phyloP scores from a whole-genome alignment of 768 basidiomycete species.

The Boletus speciosus region DNA sequence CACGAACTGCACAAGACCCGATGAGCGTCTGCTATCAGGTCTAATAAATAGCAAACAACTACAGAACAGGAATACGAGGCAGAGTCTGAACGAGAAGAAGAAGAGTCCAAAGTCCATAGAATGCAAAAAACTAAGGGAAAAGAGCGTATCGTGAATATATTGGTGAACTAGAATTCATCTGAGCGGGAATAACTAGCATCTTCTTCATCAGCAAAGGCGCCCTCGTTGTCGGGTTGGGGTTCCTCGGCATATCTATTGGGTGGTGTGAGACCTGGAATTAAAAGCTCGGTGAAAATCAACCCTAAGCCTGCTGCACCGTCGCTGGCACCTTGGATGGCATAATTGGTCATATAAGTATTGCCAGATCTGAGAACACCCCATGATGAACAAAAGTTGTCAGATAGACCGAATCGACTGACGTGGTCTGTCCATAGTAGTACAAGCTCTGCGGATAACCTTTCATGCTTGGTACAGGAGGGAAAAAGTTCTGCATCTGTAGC shows the following conservation, averaged over 20 bases:
- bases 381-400: neutral
- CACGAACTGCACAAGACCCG: neutral
- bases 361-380: neutral
- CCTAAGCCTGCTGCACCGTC: slow-evolving; percentile 4
- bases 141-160: neutral
- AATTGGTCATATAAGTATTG: slow-evolving; percentile 4
- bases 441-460: slow-evolving; percentile 7
- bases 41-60: neutral
- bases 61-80: neutral
- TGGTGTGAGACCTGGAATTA: slow-evolving; percentile 10
- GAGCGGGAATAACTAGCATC: neutral
- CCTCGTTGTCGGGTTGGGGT: neutral
- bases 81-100: neutral
- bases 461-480: neutral
- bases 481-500: neutral
- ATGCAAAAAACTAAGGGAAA: neutral
- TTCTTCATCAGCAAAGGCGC: neutral
- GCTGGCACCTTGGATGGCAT: neutral
- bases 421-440: slow-evolving; percentile 13
- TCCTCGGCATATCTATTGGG: slow-evolving; percentile 11
- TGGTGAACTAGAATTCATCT: slow-evolving; percentile 10
- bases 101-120: slow-evolving; percentile 1
- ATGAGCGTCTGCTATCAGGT: neutral
- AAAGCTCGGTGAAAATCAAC: slow-evolving; percentile 14
- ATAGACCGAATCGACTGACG: slow-evolving; percentile 11